Percentiles rank a stretch among this genome's conserved stretches.
These are phyloP conservation scores for Linderniella brevidens DNA, from an alignment of 257 asterid species.

Conservation along the genomic window DNA sequence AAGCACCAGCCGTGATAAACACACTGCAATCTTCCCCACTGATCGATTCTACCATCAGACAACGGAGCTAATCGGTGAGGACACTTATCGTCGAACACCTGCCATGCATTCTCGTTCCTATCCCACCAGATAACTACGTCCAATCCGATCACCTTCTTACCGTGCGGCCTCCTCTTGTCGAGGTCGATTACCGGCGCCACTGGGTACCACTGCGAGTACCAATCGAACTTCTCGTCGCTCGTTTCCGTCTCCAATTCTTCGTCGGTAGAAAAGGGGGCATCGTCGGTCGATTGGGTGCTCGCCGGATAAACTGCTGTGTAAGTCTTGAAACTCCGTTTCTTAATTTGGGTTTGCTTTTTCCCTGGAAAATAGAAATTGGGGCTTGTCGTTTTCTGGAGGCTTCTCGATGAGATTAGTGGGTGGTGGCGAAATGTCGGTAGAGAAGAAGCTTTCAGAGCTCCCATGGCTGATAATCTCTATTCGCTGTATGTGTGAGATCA, in stretches of 20 bases:
- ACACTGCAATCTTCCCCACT: slow-evolving; percentile 81
- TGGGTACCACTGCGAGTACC: slow-evolving; percentile 88
- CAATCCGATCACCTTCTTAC: slow-evolving; percentile 57
- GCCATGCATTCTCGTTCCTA: slow-evolving; percentile 57
- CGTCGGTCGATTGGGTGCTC: slow-evolving; percentile 14
- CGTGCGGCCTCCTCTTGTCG: slow-evolving; percentile 73
- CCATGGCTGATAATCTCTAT: too few species aligned
- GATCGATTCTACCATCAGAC: slow-evolving; percentile 89
- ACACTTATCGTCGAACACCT: slow-evolving; percentile 70
- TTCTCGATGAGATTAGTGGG: too few species aligned
- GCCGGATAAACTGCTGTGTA: slow-evolving; percentile 31
- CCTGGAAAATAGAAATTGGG: too few species aligned
- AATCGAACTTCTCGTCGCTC: slow-evolving; percentile 42
- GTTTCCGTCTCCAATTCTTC: slow-evolving; percentile 14
- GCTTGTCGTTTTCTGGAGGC: too few species aligned
- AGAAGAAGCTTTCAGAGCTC: too few species aligned
- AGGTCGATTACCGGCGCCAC: slow-evolving; percentile 63
- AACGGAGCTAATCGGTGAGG: slow-evolving; percentile 83
- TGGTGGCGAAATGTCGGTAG: too few species aligned
- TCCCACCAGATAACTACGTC: slow-evolving; percentile 85
- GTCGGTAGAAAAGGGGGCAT: slow-evolving; percentile 11
- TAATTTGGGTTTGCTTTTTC: slow-evolving; percentile 1
- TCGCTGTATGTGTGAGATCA: too few species aligned
- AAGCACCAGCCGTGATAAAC: slow-evolving; percentile 95
- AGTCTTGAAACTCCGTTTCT: slow-evolving; percentile 21